A percentile compares a stretch with the other conserved stretches of the same genome.
Evolutionary conservation across 192 early-diverging fungal genomes (phyloP).

Genomic region (Podila epigama): DNA sequence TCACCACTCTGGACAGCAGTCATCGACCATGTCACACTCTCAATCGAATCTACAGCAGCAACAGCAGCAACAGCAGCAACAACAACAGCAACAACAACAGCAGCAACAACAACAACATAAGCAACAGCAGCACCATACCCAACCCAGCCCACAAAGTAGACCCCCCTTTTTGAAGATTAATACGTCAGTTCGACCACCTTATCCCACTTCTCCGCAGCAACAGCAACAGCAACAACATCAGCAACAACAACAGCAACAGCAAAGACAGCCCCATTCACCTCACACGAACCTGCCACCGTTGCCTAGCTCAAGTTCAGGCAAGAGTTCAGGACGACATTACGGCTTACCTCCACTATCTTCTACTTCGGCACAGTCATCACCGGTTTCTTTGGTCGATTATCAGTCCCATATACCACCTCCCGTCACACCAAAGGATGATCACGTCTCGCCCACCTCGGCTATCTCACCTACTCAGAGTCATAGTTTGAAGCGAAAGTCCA

Average conservation of each 20-base stretch:
- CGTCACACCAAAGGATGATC: slow-evolving; percentile 39
- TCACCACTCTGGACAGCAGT: background rate
- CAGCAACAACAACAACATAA: slow-evolving; percentile 1
- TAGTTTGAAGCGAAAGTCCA: slow-evolving; percentile 40
- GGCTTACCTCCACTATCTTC: slow-evolving; percentile 17
- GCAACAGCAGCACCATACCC: slow-evolving; percentile 26
- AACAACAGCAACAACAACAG: slow-evolving; percentile 2
- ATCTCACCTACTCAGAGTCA: slow-evolving; percentile 31
- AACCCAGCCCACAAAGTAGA: slow-evolving; percentile 25
- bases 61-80: no score
- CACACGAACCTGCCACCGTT: slow-evolving; percentile 33
- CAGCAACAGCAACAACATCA: slow-evolving; percentile 27
- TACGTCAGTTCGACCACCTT: slow-evolving; percentile 17
- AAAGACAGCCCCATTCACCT: slow-evolving; percentile 31
- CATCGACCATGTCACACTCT: background rate
- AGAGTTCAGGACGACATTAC: slow-evolving; percentile 20
- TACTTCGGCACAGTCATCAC: slow-evolving; percentile 33
- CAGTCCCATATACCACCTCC: slow-evolving; percentile 47
- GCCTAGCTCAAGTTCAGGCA: slow-evolving; percentile 10
- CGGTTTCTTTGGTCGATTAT: slow-evolving; percentile 20
- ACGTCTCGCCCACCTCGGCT: slow-evolving; percentile 37
- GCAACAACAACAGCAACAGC: slow-evolving; percentile 21
- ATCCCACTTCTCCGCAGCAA: slow-evolving; percentile 6
- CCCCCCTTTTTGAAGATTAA: slow-evolving; percentile 44
- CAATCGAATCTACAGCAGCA: no score